Evolutionary conservation across 2,329 filamentous ascomycete species (phyloP), one percentile per base, ranked within the genome.

Genomic region (Botrytis byssoidea): DNA sequence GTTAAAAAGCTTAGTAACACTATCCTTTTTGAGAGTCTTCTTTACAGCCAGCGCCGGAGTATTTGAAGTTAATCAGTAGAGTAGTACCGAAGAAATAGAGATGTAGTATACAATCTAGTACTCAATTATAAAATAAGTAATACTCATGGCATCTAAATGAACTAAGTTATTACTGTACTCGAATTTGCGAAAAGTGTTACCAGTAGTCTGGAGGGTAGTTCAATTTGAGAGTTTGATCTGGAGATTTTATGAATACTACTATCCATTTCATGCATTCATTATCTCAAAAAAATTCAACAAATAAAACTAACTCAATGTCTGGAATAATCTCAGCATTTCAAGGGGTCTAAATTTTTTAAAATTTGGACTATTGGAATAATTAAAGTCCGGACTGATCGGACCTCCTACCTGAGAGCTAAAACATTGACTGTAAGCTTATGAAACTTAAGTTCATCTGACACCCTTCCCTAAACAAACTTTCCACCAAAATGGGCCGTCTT

Each of bases 291-390:
- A 12, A n/a, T 10, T 1, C 5, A 51, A 14, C 25, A 6, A n/a
- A 0, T 25, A n/a, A 51, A 12, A 12, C 4, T 6, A 51, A 2
- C 4, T n/a, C 4, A n/a, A 25, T 51, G 25, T n/a, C 8, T 25
- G 4, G 0, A 51, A 6, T 3, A 14, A n/a, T 51, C 0, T n/a
- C 48, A 51, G 48, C 48, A 51, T 14, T 51, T 51, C 22, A n/a
- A 10, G 25, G 2, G 9, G 3, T 25, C 4, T 10, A n/a, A 5
- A 4, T 0, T 14, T 14, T 4, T 10, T 14, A n/a, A 14, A 0
- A 5, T n/a, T 5, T n/a, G 48, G 12, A n/a, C 9, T 2, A 2
- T 51, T n/a, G 48, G 48, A 14, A n/a, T 25, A n/a, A n/a, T n/a
- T n/a, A n/a, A n/a, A n/a, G 9, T 48, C 46, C 9, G 12, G 22